phyloP scores from a whole-genome alignment of 768 basidiomycete species.

The Hypholoma sublateritium region DNA sequence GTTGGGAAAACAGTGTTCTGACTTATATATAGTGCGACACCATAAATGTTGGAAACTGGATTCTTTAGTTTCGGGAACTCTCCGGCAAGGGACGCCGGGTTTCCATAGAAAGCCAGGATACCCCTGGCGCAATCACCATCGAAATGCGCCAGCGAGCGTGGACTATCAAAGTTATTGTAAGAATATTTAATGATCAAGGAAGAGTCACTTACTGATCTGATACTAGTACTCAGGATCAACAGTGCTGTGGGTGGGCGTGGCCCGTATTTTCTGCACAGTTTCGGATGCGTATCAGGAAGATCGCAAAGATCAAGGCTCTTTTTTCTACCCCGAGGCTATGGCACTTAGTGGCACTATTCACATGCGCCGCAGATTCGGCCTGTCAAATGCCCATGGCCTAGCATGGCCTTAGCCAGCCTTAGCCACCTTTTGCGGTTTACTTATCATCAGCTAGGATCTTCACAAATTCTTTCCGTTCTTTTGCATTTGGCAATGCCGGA shows the following conservation, averaged over 20 bases:
- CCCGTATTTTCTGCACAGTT: background rate
- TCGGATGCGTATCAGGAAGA: background rate
- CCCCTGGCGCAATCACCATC: background rate
- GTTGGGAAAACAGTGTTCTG: background rate
- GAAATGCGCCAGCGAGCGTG: background rate
- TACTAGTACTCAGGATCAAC: background rate
- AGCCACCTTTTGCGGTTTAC: background rate
- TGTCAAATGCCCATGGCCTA: no score
- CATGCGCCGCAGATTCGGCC: background rate
- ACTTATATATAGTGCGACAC: constrained; percentile 5
- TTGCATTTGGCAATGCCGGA: background rate
- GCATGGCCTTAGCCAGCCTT: background rate
- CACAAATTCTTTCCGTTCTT: background rate
- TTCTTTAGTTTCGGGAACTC: constrained; percentile 1
- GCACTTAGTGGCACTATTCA: background rate
- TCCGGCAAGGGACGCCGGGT: background rate
- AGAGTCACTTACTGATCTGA: background rate
- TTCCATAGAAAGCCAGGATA: background rate
- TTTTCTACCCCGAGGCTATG: background rate
- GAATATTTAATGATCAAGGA: background rate
- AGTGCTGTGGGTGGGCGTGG: background rate
- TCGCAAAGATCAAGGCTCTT: background rate
- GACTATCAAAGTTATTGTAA: background rate
- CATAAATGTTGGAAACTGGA: background rate
- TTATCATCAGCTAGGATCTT: background rate